These are phyloP conservation scores for Bretschneidera sinensis DNA, from an alignment of 345 rosid species.

Conservation along the genomic window DNA sequence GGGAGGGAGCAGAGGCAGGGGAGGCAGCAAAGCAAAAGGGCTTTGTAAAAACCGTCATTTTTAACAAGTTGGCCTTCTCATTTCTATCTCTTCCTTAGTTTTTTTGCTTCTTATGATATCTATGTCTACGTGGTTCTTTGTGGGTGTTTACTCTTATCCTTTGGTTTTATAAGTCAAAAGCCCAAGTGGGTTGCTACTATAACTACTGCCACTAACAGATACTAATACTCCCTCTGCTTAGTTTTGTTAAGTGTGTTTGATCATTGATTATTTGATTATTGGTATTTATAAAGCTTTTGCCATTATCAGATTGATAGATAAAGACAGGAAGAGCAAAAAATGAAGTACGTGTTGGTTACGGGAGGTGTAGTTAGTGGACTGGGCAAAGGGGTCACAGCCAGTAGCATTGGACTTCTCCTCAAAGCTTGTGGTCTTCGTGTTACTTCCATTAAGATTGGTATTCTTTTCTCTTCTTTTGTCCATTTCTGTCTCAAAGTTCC, in stretches of 20 bases:
- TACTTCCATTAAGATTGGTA: constrained; percentile 75
- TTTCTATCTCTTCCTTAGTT: background rate
- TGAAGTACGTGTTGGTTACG: constrained; percentile 80
- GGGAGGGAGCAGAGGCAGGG: background rate
- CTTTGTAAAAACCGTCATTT: constrained; percentile 23
- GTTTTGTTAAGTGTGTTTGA: background rate
- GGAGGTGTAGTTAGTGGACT: constrained; percentile 87
- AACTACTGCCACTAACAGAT: background rate
- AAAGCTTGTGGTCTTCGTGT: constrained; percentile 79
- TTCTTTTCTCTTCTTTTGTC: no score
- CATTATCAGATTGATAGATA: background rate
- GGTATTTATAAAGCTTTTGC: no score
- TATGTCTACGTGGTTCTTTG: background rate
- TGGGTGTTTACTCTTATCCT: background rate
- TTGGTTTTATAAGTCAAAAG: constrained; percentile 18
- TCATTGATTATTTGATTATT: no score
- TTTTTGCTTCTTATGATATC: background rate
- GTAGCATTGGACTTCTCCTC: constrained; percentile 79
- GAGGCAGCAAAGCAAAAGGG: background rate
- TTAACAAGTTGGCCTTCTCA: constrained; percentile 12
- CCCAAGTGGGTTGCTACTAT: background rate
- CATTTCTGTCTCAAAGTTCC: background rate
- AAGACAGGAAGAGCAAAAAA: constrained; percentile 14
- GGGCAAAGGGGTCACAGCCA: constrained; percentile 84
- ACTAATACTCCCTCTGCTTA: no score